A percentile compares a stretch with the other conserved stretches of the same genome.
Evolutionary conservation across 805 yeast genomes (phyloP).

Genomic region (Kodamaea fukazawae): DNA sequence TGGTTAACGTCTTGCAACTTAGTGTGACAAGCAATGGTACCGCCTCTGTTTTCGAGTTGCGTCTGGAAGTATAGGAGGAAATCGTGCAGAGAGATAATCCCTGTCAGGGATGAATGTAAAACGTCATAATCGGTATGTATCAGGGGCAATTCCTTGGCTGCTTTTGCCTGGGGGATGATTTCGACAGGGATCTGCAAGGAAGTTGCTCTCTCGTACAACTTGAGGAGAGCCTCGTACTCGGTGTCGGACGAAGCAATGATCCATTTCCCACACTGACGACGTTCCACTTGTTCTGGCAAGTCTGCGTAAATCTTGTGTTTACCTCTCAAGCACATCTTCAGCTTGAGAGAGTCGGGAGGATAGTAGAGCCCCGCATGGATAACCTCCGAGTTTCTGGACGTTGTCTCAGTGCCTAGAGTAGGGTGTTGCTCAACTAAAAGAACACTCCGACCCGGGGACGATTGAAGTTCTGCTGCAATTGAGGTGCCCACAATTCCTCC

Average conservation of each 20-base stretch:
- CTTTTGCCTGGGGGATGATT: slow-evolving; percentile 46
- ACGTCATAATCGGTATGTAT: slow-evolving; percentile 60
- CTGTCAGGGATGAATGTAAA: slow-evolving; percentile 76
- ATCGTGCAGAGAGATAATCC: slow-evolving; percentile 81
- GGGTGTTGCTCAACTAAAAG: slow-evolving; percentile 67
- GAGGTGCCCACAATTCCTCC: slow-evolving; percentile 87
- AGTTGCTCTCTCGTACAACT: slow-evolving; percentile 49
- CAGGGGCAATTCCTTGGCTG: slow-evolving; percentile 58
- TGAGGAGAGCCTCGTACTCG: slow-evolving; percentile 59
- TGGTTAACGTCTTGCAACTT: slow-evolving; percentile 41
- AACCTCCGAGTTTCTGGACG: slow-evolving; percentile 89
- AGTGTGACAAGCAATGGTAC: slow-evolving; percentile 64
- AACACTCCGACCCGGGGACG: slow-evolving; percentile 30
- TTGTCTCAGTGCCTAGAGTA: slow-evolving; percentile 72
- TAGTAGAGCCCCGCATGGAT: slow-evolving; percentile 89
- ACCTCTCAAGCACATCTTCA: slow-evolving; percentile 71
- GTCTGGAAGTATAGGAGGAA: slow-evolving; percentile 59
- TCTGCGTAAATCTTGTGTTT: slow-evolving; percentile 59
- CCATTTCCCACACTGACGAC: slow-evolving; percentile 76
- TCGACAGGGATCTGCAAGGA: slow-evolving; percentile 56
- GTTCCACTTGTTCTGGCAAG: slow-evolving; percentile 48
- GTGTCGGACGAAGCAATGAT: slow-evolving; percentile 73
- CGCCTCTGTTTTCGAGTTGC: slow-evolving; percentile 53
- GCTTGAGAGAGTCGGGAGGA: slow-evolving; percentile 65
- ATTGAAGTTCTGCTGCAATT: slow-evolving; percentile 64